These are phyloP conservation scores for Pyrenochaeta sp. DNA, from an alignment of 2,329 filamentous ascomycete genomes.

Conservation along the genomic window DNA sequence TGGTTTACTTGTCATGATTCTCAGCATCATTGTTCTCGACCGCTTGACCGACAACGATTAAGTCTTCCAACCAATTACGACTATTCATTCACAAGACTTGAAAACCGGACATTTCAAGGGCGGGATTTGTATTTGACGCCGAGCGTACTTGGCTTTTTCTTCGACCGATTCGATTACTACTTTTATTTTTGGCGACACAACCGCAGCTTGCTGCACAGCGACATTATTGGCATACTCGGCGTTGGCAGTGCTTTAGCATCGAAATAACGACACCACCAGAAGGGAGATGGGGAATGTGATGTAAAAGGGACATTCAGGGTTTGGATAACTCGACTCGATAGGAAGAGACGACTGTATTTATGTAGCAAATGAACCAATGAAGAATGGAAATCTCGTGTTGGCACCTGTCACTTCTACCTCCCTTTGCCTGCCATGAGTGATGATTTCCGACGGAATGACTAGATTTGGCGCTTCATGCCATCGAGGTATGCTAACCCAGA, in stretches of 20 bases:
- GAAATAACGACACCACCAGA: slow-evolving; percentile 15
- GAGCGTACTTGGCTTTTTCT: slow-evolving; percentile 35
- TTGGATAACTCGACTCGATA: slow-evolving; percentile 16
- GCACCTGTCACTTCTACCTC: not conserved
- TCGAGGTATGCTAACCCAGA: no score
- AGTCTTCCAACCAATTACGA: slow-evolving; percentile 7
- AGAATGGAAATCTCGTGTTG: slow-evolving; percentile 22
- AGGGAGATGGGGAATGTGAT: slow-evolving; percentile 8
- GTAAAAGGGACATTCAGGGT: slow-evolving; percentile 13
- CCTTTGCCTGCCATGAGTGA: not conserved
- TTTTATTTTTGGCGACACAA: slow-evolving; percentile 34
- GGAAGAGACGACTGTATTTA: slow-evolving; percentile 32
- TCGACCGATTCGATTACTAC: slow-evolving; percentile 37
- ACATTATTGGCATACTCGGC: slow-evolving; percentile 40
- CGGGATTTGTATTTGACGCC: slow-evolving; percentile 35
- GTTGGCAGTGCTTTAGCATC: slow-evolving; percentile 31
- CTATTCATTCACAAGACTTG: slow-evolving; percentile 14
- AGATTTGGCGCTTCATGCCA: not conserved
- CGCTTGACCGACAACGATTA: slow-evolving; percentile 59
- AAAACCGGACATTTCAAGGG: slow-evolving; percentile 18
- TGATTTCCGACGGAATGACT: not conserved
- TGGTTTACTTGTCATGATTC: slow-evolving; percentile 92
- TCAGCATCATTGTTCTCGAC: slow-evolving; percentile 84
- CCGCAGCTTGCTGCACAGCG: slow-evolving; percentile 34
- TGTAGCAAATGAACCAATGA: slow-evolving; percentile 37